Conservation (phyloP, 176 grass and related monocot genomes). For the Bolboschoenus planiculmis region DNA sequence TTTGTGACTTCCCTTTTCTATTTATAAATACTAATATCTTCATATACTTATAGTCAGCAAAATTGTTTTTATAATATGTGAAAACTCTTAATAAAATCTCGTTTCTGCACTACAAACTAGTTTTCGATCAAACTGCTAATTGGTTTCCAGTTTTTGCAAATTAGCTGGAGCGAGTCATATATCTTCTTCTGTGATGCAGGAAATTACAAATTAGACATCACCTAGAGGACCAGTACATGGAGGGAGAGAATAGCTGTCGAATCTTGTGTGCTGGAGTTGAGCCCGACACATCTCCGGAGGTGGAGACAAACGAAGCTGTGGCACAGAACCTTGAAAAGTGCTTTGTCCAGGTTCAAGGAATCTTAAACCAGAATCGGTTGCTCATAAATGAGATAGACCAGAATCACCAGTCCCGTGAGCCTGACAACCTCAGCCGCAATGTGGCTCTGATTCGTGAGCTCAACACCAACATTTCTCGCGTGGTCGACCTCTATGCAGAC, state of each 20-base stretch:
- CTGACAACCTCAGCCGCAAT: constrained; percentile 45
- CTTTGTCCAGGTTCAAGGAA: constrained; percentile 39
- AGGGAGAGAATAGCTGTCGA: background rate
- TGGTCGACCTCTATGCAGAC: constrained; percentile 42
- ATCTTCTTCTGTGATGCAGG: background rate
- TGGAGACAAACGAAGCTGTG: constrained; percentile 11
- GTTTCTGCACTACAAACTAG: too few species aligned
- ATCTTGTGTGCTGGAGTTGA: background rate
- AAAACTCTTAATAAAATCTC: background rate
- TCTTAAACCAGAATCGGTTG: constrained; percentile 50
- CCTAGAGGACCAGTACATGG: background rate
- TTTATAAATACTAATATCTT: too few species aligned
- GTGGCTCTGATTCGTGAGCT: constrained; percentile 51
- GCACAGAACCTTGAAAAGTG: constrained; percentile 30
- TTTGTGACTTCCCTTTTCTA: too few species aligned
- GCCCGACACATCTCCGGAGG: background rate
- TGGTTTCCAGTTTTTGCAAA: background rate
- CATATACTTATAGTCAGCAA: background rate
- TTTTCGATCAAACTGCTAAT: background rate
- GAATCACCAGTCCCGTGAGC: constrained; percentile 46
- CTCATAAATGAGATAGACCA: constrained; percentile 62
- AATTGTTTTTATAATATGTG: background rate
- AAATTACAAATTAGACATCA: background rate
- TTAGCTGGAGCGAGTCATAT: background rate
- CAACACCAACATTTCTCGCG: constrained; percentile 50